These are phyloP conservation scores for Starmerella roubikii DNA, from an alignment of 805 yeast species.

Conservation along the genomic window DNA sequence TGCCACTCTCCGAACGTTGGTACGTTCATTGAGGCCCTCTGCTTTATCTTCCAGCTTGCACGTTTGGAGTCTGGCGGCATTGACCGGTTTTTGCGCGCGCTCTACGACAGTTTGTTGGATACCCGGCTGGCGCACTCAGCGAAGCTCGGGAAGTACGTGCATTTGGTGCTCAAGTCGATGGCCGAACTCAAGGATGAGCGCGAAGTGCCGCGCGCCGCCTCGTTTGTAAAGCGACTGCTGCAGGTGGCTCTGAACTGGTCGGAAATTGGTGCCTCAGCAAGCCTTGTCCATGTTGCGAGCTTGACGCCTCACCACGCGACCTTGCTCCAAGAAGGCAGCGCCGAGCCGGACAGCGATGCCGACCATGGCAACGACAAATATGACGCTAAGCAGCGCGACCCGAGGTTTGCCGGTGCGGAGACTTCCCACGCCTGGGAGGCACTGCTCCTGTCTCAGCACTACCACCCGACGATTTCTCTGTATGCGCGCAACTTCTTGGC, in stretches of 20 bases:
- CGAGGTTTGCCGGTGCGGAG: conserved; percentile 77
- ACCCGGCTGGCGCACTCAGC: conserved; percentile 73
- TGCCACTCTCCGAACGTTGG: conserved; percentile 91
- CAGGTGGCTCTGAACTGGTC: conserved; percentile 80
- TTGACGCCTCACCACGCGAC: conserved; percentile 62
- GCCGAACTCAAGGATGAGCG: conserved; percentile 41
- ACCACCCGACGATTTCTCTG: conserved; percentile 79
- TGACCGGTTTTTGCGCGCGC: conserved; percentile 64
- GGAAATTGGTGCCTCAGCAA: conserved; percentile 55
- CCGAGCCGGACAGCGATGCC: neutral
- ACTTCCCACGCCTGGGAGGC: conserved; percentile 80
- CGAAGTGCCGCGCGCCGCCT: conserved; percentile 50
- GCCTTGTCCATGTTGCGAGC: conserved; percentile 16
- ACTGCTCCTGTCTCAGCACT: conserved; percentile 57
- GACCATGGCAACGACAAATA: conserved; percentile 28
- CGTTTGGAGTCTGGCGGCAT: conserved; percentile 24
- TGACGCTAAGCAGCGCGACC: conserved; percentile 85
- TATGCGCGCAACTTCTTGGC: conserved; percentile 57
- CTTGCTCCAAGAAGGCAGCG: conserved; percentile 34
- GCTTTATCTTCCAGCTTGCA: conserved; percentile 70
- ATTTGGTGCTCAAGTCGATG: conserved; percentile 70
- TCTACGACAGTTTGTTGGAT: conserved; percentile 81
- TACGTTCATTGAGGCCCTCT: conserved; percentile 84
- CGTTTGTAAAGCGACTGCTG: conserved; percentile 79
- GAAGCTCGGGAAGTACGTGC: conserved; percentile 83